Evolutionary conservation across 2,329 filamentous ascomycete genomes (phyloP).

Genomic region (Epicoccum nigrum): DNA sequence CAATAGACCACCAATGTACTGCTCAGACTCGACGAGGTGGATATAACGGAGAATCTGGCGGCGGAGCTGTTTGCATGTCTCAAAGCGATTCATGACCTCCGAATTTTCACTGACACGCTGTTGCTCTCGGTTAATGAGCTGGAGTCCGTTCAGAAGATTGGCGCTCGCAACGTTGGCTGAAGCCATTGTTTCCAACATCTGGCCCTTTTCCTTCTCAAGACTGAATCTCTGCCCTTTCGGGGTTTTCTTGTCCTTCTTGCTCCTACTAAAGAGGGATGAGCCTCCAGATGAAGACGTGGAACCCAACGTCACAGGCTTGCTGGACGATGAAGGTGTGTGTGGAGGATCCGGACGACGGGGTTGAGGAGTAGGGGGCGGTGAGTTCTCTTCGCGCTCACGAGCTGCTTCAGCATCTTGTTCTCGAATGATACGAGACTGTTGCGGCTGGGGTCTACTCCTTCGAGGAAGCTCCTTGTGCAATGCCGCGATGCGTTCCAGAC

Average conservation of each 20-base stretch:
- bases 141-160: constrained; percentile 84
- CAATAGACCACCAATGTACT: constrained; percentile 88
- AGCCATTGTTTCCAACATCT: constrained; percentile 87
- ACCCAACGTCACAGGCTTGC: constrained; percentile 36
- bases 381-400: constrained; percentile 65
- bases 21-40: constrained; percentile 84
- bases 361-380: constrained; percentile 42
- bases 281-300: constrained; percentile 50
- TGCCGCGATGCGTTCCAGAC: constrained; percentile 77
- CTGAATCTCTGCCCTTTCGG: constrained; percentile 71
- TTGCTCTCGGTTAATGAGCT: constrained; percentile 86
- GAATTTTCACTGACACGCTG: constrained; percentile 87
- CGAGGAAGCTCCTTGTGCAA: constrained; percentile 75
- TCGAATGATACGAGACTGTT: constrained; percentile 79
- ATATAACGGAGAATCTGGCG: constrained; percentile 90
- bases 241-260: constrained; percentile 59
- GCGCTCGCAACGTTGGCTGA: constrained; percentile 89
- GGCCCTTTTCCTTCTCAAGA: constrained; percentile 83
- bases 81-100: constrained; percentile 76
- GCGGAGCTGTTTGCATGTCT: constrained; percentile 83
- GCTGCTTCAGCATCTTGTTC: constrained; percentile 79
- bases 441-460: constrained; percentile 66
- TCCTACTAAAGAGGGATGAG: constrained; percentile 60
- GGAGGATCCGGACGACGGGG: constrained; percentile 34
- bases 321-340: constrained; percentile 38